Evolutionary conservation across 2,329 filamentous ascomycete genomes (phyloP), one percentile per base, ranked within the genome.

Genomic region (Paecilomyces niveus): DNA sequence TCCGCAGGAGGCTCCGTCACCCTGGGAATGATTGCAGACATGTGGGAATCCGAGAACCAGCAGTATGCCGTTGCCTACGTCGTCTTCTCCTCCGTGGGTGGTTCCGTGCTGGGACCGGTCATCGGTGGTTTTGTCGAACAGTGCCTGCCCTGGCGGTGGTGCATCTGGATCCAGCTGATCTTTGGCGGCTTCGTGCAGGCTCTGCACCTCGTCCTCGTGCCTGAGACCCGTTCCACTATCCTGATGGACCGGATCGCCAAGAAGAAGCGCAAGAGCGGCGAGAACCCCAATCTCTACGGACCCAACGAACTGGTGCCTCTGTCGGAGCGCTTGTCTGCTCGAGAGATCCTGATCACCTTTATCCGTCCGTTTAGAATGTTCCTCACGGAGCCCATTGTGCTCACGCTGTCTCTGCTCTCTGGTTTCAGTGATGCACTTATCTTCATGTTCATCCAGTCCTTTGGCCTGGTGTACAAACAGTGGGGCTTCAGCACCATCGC

Each of bases 161-260:
- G 81, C 57, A 92, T 93, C 70, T 94, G 90, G 90, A 89, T 93
- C 60, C 89, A 92, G 72, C 82, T 93, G 62, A 91, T 92, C 64
- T 85, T 93, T 56, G 89, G 90, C 18, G 87, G 75, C 8, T 80
- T 84, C 33, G 84, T 90, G 2, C 89, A 92, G 68, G 18, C 83
- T 3, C 67, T 89, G 3, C 89, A 92, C 69, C 76, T 88, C 54
- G 68, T 89, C 59, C 79, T 85, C 7, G 90, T 94, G 1, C 89
- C 89, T 1, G 90, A 94, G 72, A 94, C 90, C 0, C 82, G 90
- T 56, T 83, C 85, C 0, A 90, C 87, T 3, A 83, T 92, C 61
- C 81, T 94, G 78, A 86, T 95, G 81, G 87, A 94, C 75, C 80
- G 79, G 1, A 90, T 92, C 59, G 90, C 90, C 29, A 90, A 90